These are phyloP conservation scores for Russula dissimulans DNA, from an alignment of 768 basidiomycete species.

Conservation along the genomic window DNA sequence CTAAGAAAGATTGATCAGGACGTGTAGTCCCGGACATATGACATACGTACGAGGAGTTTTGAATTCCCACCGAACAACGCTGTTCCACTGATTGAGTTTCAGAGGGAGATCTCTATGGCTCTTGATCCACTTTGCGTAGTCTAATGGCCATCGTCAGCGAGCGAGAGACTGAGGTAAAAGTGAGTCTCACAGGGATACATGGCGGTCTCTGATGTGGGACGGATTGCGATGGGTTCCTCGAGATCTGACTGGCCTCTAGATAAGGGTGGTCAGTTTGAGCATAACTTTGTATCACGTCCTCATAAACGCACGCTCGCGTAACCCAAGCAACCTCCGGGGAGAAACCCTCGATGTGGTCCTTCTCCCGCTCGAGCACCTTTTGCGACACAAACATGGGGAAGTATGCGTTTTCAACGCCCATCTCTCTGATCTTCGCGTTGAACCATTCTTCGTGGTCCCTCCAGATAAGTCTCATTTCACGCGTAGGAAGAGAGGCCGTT, in stretches of 20 bases:
- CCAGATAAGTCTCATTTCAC: neutral
- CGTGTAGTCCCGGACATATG: neutral
- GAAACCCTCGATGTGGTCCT: conserved; percentile 98
- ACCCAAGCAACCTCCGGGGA: conserved; percentile 99
- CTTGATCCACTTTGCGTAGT: conserved; percentile 99
- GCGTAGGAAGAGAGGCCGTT: conserved; percentile 20
- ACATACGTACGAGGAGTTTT: conserved; percentile 81
- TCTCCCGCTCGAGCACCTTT: conserved; percentile 91
- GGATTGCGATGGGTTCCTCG: conserved; percentile 95
- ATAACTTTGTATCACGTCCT: neutral
- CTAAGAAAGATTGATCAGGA: conserved; percentile 29
- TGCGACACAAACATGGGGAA: conserved; percentile 98
- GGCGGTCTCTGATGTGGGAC: conserved; percentile 96
- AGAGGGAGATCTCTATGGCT: conserved; percentile 94
- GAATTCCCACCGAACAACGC: conserved; percentile 99
- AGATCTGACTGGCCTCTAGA: conserved; percentile 81
- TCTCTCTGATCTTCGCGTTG: conserved; percentile 81
- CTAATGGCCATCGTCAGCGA: conserved; percentile 30
- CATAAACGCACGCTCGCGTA: conserved; percentile 70
- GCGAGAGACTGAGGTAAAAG: neutral
- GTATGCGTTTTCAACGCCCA: conserved; percentile 95
- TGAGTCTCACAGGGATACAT: conserved; percentile 89
- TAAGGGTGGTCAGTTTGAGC: neutral
- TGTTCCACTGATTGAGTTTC: conserved; percentile 99
- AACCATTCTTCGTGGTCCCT: conserved; percentile 67